Base-by-base conservation (phyloP, 495 filamentous ascomycete genomes). In the Penicillium paxilli region DNA sequence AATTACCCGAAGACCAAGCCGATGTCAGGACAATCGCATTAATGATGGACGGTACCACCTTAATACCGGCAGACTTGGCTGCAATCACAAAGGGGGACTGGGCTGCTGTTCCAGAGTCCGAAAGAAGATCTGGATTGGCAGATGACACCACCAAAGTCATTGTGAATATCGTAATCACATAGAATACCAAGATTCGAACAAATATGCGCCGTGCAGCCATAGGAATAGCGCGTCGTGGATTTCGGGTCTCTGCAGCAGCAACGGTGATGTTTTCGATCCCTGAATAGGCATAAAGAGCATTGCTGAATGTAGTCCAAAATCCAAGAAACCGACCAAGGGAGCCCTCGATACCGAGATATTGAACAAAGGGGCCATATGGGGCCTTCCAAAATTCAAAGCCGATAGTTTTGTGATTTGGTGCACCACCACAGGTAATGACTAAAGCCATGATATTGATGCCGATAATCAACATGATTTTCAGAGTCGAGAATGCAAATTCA, bases 31-130 rank as follows among this genome's bases (percentile, higher is more conserved):
- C 66, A 20, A 77, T 66, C 1, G 76, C 76, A 51, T 80, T 81
- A 59, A 81, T 72, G 44, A 78, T 28, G 69, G 83, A 66, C 73
- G 85, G 47, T 62, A 76, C 54, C 21, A 64, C 66, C 26, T 69
- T 69, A 52, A 74, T 74, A 5, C 69, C 69, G 2, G 73, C 73
- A 11, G 44, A 26, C 5, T 44, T 59, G 19, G 67, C 68, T 5
- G 72, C 77, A 46, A 87, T 84, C 24, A 86, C 82, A 28, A 80
- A 82, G 7, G 83, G 73, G 12, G 75, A 80, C 63, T 82, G 53
- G 0, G 69, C 47, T 0, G 74, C 69, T 4, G 66, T 72, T 0
- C 66, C 64, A 0, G 66, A 59, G 7, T 55, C 52, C 10, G 50
- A 59, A 23, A 75, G 58, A 1, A 96, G 80, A 0, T 74, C 52